Conservation (phyloP, 805 yeast genomes). For the Starmerella etchellsii region DNA sequence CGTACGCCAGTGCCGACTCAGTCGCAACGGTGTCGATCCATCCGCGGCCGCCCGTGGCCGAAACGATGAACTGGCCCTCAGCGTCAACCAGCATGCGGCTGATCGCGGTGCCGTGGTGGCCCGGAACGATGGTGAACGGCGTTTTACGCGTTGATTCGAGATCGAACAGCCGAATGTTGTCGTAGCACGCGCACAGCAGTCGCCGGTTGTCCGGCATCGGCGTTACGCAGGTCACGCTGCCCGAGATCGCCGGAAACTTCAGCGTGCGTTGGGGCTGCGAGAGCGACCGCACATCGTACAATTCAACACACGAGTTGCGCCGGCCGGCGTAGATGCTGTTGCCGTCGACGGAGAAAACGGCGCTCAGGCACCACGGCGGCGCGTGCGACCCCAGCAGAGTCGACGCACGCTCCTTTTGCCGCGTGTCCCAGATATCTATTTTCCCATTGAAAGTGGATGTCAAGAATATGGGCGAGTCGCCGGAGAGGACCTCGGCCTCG, state of each 20-base stretch:
- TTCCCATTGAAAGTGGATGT: constrained; percentile 77
- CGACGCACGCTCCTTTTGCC: constrained; percentile 37
- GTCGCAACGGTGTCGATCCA: constrained; percentile 70
- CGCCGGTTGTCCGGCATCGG: constrained; percentile 73
- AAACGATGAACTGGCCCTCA: constrained; percentile 72
- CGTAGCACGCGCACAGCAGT: constrained; percentile 76
- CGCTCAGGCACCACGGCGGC: constrained; percentile 85
- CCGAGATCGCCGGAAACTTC: constrained; percentile 74
- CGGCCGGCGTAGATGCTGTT: constrained; percentile 71
- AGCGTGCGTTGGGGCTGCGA: constrained; percentile 44
- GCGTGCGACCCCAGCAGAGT: constrained; percentile 46
- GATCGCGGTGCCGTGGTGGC: constrained; percentile 87
- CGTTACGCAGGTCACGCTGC: constrained; percentile 72
- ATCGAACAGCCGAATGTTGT: constrained; percentile 80
- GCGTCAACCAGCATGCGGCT: constrained; percentile 73
- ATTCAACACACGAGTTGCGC: constrained; percentile 74
- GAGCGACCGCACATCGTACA: constrained; percentile 27
- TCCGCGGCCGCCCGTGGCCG: constrained; percentile 90
- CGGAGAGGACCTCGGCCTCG: background rate
- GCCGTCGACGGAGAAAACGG: constrained; percentile 82
- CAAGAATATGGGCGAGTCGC: constrained; percentile 38
- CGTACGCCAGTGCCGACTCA: constrained; percentile 52
- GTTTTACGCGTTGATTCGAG: constrained; percentile 33
- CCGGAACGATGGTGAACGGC: constrained; percentile 86
- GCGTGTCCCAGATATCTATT: constrained; percentile 67